A percentile compares a stretch with the other conserved stretches of the same genome.
phyloP scores from a whole-genome alignment of 2,329 filamentous ascomycete species.

The Arthrobotrys conoides region DNA sequence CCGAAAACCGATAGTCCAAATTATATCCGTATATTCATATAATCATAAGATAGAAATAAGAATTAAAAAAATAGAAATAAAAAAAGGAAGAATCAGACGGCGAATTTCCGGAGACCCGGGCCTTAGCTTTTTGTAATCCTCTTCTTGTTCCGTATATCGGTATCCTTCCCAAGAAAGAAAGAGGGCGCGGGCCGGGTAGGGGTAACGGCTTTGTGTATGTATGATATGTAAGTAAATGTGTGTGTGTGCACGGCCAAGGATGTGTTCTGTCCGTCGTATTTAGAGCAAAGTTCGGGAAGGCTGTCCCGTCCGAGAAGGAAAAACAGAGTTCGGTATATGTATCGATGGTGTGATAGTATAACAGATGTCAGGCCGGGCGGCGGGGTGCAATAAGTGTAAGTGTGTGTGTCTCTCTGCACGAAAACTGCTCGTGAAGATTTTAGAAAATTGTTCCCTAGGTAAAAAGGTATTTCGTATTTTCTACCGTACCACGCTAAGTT shows the following conservation, averaged over 20 bases:
- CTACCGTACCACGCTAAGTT: conserved; percentile 10
- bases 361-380: conserved; percentile 27
- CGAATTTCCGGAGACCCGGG: conserved; percentile 41
- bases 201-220: neutral
- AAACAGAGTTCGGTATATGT: conserved; percentile 11
- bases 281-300: conserved; percentile 2
- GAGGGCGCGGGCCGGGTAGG: conserved; percentile 21
- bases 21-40: neutral
- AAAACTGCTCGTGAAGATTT: conserved; percentile 46
- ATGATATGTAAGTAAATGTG: neutral
- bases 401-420: neutral
- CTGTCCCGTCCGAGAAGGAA: conserved; percentile 22
- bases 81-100: conserved; percentile 15
- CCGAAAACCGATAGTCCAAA: no score
- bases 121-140: conserved; percentile 21
- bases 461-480: conserved; percentile 8
- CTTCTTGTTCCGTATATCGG: conserved; percentile 18
- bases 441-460: conserved; percentile 19
- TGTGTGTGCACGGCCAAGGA: conserved; percentile 6
- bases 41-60: neutral
- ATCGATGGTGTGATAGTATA: conserved; percentile 46
- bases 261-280: conserved; percentile 18
- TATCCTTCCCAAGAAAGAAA: conserved; percentile 9
- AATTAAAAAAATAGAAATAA: neutral
- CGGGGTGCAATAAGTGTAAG: neutral